Conservation (phyloP, 306 rosid species). For the Aeschynomene evenia region DNA sequence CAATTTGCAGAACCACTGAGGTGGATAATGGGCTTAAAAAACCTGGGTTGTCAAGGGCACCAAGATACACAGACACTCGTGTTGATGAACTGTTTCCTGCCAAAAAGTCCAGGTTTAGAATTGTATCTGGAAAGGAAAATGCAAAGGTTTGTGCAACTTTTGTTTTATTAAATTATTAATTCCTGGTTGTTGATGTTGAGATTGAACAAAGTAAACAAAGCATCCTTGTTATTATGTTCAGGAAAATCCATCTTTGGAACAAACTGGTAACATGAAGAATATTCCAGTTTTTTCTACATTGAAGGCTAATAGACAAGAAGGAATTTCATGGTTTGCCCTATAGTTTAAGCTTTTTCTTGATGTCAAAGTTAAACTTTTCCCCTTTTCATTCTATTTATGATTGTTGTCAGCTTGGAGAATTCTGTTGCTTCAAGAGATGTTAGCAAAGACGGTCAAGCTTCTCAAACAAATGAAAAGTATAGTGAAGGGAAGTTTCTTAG, state of each 20-base stretch:
- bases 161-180: background rate
- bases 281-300: conserved; percentile 43
- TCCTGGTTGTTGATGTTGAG: conserved; percentile 1
- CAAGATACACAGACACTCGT: conserved; percentile 59
- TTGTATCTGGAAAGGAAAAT: conserved; percentile 64
- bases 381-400: conserved; percentile 20
- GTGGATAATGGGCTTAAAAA: conserved; percentile 46
- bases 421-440: conserved; percentile 37
- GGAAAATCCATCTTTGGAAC: conserved; percentile 60
- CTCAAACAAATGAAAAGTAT: conserved; percentile 53
- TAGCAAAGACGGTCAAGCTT: conserved; percentile 36
- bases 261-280: conserved; percentile 48
- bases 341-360: conserved; percentile 15
- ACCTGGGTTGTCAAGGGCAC: conserved; percentile 44
- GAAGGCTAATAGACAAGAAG: conserved; percentile 48
- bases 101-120: conserved; percentile 47
- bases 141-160: conserved; percentile 52
- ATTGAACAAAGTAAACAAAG: conserved; percentile 22
- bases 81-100: conserved; percentile 76
- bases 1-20: conserved; percentile 35
- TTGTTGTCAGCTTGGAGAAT: conserved; percentile 50
- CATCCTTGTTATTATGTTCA: conserved; percentile 34
- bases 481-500: conserved; percentile 70
- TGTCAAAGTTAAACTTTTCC: background rate
- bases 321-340: conserved; percentile 46